Percentiles rank a stretch among this genome's conserved stretches.
phyloP scores from a whole-genome alignment of 148 eudicot species.

The Beta vulgaris region DNA sequence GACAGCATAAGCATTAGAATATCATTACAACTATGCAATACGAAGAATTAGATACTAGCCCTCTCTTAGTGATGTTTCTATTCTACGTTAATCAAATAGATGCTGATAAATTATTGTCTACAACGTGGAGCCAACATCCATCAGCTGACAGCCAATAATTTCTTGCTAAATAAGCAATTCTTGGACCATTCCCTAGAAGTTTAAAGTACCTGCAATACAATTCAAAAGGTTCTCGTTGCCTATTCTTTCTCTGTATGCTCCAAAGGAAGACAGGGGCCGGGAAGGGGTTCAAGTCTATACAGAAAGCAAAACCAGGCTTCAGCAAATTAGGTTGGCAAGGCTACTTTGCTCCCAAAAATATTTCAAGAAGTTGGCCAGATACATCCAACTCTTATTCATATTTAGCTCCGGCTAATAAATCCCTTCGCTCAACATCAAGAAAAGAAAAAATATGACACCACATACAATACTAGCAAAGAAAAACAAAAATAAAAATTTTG shows the following conservation, averaged over 20 bases:
- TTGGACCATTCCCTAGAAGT: background rate
- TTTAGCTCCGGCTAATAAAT: background rate
- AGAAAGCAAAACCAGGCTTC: too few species aligned
- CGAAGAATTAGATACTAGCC: too few species aligned
- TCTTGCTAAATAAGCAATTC: background rate
- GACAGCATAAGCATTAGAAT: too few species aligned
- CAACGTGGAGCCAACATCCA: background rate
- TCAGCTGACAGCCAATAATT: background rate
- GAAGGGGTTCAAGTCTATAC: background rate
- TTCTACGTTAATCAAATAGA: too few species aligned
- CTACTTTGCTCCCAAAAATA: background rate
- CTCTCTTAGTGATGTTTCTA: background rate
- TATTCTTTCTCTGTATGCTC: background rate
- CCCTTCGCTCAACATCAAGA: background rate
- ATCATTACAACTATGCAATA: too few species aligned
- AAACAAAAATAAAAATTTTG: background rate
- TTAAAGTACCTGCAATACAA: background rate
- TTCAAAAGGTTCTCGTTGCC: background rate
- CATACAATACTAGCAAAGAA: background rate
- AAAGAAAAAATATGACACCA: background rate
- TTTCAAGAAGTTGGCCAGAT: background rate
- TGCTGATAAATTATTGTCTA: background rate
- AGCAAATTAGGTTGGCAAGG: background rate
- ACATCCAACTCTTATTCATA: background rate
- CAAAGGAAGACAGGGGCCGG: background rate